phyloP scores from a whole-genome alignment of 2,329 filamentous ascomycete genomes.

The Lanzia echinophila region DNA sequence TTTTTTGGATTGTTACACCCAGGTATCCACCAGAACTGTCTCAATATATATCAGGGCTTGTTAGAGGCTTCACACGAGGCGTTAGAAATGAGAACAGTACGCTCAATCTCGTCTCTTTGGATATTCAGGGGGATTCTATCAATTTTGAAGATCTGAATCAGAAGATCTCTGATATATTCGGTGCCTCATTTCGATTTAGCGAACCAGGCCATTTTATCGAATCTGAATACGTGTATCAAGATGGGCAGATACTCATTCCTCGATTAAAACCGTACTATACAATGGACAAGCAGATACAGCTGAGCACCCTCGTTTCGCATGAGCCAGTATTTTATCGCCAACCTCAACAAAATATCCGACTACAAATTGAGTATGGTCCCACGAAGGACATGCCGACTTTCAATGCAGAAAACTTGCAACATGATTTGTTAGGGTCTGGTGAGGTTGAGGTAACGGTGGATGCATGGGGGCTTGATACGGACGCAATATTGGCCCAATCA shows the following conservation, averaged over 20 bases:
- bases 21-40: not conserved
- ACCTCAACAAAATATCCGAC: too few species aligned
- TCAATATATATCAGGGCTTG: not conserved
- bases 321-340: too few species aligned
- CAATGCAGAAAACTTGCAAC: too few species aligned
- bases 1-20: not conserved
- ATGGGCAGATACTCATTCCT: too few species aligned
- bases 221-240: too few species aligned
- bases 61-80: not conserved
- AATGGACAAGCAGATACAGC: too few species aligned
- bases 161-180: not conserved
- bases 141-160: not conserved
- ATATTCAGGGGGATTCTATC: not conserved
- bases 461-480: constrained; percentile 22
- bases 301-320: too few species aligned
- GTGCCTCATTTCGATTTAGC: not conserved
- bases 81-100: not conserved
- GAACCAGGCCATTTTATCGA: not conserved
- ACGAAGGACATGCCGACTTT: too few species aligned
- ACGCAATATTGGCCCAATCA: not conserved
- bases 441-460: not conserved
- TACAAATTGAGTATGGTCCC: too few species aligned
- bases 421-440: too few species aligned
- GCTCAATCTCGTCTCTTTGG: not conserved
- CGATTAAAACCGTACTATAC: too few species aligned